Percentiles rank a stretch among this genome's conserved stretches.
Evolutionary conservation across 78 protist species (phyloP).

Genomic region (Polysphondylium violaceum): DNA sequence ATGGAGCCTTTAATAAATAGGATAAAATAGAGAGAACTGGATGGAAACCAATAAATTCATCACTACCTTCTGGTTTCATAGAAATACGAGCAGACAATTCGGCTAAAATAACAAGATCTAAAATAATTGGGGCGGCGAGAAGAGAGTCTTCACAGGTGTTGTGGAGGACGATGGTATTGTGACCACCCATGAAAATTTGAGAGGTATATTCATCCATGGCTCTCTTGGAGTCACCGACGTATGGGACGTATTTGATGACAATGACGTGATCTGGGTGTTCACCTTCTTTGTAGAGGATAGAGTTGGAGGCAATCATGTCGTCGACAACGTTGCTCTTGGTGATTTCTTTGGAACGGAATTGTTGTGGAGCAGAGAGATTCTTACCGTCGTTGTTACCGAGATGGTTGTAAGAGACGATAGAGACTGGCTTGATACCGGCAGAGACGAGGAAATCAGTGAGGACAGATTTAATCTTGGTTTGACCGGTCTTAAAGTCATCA

Average conservation of each 20-base stretch:
- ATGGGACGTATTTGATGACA: slow-evolving; percentile 99
- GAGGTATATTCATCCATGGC: slow-evolving; percentile 99
- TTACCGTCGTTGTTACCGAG: slow-evolving; percentile 99
- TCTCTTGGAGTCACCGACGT: slow-evolving; percentile 99
- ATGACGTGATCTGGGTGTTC: slow-evolving; percentile 99
- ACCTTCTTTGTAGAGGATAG: slow-evolving; percentile 93
- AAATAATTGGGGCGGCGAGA: slow-evolving; percentile 99
- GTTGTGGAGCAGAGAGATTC: slow-evolving; percentile 96
- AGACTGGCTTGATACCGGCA: slow-evolving; percentile 97
- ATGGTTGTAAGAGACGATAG: slow-evolving; percentile 99
- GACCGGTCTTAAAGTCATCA: slow-evolving; percentile 99
- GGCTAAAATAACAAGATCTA: slow-evolving; percentile 96
- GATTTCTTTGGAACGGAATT: slow-evolving; percentile 99
- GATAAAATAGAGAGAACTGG: slow-evolving; percentile 92
- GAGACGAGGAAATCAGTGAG: slow-evolving; percentile 98
- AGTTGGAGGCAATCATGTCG: slow-evolving; percentile 98
- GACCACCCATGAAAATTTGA: slow-evolving; percentile 98
- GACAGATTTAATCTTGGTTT: slow-evolving; percentile 99
- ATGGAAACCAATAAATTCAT: slow-evolving; percentile 85
- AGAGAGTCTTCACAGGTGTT: slow-evolving; percentile 97
- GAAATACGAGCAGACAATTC: slow-evolving; percentile 91
- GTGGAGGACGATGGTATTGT: slow-evolving; percentile 94
- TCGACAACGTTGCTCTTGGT: slow-evolving; percentile 99
- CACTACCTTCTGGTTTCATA: slow-evolving; percentile 76
- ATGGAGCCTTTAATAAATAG: slow-evolving; percentile 97